Evolutionary conservation across 805 yeast genomes (phyloP), one percentile per base, ranked within the genome.

Genomic region (Wickerhamomyces queroliae): DNA sequence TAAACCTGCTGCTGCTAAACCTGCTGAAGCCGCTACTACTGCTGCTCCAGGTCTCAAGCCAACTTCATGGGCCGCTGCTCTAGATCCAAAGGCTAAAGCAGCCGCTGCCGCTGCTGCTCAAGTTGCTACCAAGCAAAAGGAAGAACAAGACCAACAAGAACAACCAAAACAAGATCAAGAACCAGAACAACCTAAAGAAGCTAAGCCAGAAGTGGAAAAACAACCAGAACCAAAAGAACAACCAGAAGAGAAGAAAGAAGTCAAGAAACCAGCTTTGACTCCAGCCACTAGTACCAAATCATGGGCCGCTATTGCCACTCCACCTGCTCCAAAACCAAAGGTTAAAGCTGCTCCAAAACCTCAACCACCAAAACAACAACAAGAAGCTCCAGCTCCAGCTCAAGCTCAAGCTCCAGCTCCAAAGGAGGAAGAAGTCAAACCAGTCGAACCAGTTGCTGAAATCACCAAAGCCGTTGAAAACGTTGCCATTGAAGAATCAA

Each of bases 251-350:
- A 32, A 25, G 27, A 20, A 37, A 33, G 22, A 30, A 18, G 26
- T n/a, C 17, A 42, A 47, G 32, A 49, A 46, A 33, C 40, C 50
- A 35, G 45, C 38, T 17, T 41, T 42, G 15, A 48, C 49, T 7
- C 57, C 62, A 33, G 53, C 61, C 15, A 44, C 57, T 5, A 47
- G 59, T 9, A 45, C 53, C 34, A 66, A 69, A 53, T 69, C 87
- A 5, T 81, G 88, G 85, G 87, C 88, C 23, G 75, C 89, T 15
- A 76, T 82, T 50, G 80, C 81, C 38, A 63, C 76, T 40, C 80
- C 87, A 50, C 62, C 58, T 44, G 50, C 49, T 40, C 51, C 56
- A 41, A 47, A 49, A 38, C 31, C 31, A 28, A 50, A 46, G 41
- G 46, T 47, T 39, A 38, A 49, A 38, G 13, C 13, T 9, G 17